Percentiles rank a stretch among this genome's conserved stretches.
Conservation (phyloP, 192 early-diverging fungal genomes). For the Coemansia sp. region DNA sequence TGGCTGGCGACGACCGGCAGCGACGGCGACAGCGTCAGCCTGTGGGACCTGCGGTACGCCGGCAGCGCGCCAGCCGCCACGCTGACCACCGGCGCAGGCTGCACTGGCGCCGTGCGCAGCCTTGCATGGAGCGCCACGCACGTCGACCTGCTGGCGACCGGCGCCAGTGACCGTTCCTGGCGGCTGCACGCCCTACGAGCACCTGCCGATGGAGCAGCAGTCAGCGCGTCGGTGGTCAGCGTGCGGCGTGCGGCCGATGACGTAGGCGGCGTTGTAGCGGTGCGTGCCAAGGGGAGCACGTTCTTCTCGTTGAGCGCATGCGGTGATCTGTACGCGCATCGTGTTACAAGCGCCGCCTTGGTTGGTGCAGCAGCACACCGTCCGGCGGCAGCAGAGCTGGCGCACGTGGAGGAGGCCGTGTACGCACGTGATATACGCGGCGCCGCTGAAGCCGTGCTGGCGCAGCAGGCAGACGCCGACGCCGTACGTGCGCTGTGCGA, state of each 20-base stretch:
- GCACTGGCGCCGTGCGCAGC: constrained; percentile 24
- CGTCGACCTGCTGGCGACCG: constrained; percentile 61
- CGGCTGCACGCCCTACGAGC: constrained; percentile 55
- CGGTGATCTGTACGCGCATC: constrained; percentile 48
- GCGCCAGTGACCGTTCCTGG: constrained; percentile 56
- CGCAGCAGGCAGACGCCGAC: constrained; percentile 2
- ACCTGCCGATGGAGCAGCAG: background rate
- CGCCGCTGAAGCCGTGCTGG: constrained; percentile 31
- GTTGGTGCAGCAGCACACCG: constrained; percentile 13
- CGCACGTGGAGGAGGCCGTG: constrained; percentile 20
- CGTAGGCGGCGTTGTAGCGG: constrained; percentile 34
- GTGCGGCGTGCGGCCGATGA: constrained; percentile 42
- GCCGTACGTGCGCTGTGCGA: constrained; percentile 29
- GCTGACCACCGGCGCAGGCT: constrained; percentile 30
- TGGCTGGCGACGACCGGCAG: constrained; percentile 69
- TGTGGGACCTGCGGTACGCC: constrained; percentile 72
- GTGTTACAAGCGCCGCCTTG: constrained; percentile 19
- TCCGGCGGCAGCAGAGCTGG: background rate
- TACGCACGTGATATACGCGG: constrained; percentile 35
- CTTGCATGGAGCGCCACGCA: constrained; percentile 70
- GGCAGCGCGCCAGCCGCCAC: constrained; percentile 26
- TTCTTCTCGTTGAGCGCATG: constrained; percentile 47
- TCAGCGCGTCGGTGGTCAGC: constrained; percentile 14
- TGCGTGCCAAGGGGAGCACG: constrained; percentile 28
- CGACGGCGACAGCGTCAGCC: constrained; percentile 55